Percentiles rank a stretch among this genome's conserved stretches.
Evolutionary conservation across 139 green algal genomes (phyloP).

Genomic region (Coelastrella sp.): DNA sequence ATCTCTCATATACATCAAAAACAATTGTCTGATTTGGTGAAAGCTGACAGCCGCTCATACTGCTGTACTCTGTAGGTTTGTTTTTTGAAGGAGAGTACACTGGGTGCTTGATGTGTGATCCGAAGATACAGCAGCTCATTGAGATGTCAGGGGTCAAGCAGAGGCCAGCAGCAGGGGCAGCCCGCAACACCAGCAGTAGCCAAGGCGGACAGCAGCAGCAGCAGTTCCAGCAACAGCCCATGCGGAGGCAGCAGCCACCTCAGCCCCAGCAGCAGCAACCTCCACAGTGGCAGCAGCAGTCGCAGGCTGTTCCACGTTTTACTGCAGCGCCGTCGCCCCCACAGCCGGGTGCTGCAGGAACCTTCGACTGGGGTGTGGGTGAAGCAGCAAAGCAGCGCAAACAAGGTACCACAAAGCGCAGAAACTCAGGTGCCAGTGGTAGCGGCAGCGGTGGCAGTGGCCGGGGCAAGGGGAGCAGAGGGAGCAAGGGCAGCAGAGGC

Average conservation of each 20-base stretch:
- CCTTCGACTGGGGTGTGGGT: conserved; percentile 8
- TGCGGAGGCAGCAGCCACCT: neutral
- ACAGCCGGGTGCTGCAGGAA: conserved; percentile 2
- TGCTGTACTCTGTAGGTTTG: conserved; percentile 23
- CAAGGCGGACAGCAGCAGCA: neutral
- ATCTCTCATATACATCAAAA: neutral
- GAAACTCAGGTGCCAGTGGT: neutral
- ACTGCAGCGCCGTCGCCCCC: conserved; percentile 1
- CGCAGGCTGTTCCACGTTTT: neutral
- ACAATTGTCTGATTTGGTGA: neutral
- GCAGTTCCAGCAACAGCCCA: neutral
- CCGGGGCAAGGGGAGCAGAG: neutral
- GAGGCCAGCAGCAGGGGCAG: neutral
- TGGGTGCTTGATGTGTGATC: conserved; percentile 64
- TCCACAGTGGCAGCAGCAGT: conserved; percentile 13
- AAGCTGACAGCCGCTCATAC: neutral
- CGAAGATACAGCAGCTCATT: conserved; percentile 53
- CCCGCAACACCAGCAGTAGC: neutral
- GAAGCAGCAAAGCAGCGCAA: conserved; percentile 14
- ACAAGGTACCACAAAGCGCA: conserved; percentile 7
- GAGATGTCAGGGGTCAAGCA: conserved; percentile 27
- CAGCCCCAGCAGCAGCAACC: neutral
- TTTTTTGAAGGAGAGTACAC: conserved; percentile 47
- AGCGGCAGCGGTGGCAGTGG: neutral
- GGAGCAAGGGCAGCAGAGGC: conserved; percentile 6